These are phyloP conservation scores for Magnolia sinica DNA, from an alignment of 164 flowering plant genomes.

Conservation along the genomic window DNA sequence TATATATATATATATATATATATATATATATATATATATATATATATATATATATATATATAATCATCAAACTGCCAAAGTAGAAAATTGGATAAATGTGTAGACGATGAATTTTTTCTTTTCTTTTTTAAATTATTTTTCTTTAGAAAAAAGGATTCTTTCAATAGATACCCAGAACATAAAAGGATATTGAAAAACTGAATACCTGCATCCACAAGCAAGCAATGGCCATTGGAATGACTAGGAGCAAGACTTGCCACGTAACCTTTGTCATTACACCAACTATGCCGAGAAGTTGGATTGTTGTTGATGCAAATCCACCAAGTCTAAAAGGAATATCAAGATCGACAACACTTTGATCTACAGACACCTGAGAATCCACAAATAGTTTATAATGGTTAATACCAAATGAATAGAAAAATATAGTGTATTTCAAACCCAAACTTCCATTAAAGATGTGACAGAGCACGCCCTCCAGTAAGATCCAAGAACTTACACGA, in stretches of 20 bases:
- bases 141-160: no score
- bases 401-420: background rate
- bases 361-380: conserved; percentile 78
- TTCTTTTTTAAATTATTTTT: no score
- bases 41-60: no score
- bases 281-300: conserved; percentile 92
- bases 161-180: background rate
- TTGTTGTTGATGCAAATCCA: conserved; percentile 96
- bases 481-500: conserved; percentile 62
- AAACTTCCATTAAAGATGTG: conserved; percentile 2
- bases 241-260: conserved; percentile 95
- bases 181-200: background rate
- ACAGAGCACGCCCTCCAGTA: conserved; percentile 6
- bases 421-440: background rate
- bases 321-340: conserved; percentile 99
- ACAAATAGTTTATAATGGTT: conserved; percentile 14
- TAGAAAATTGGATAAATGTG: no score
- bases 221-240: conserved; percentile 90
- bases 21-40: no score
- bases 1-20: no score
- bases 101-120: no score
- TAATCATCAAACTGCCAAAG: no score
- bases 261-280: conserved; percentile 95
- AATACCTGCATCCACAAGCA: conserved; percentile 99
- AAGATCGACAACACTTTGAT: conserved; percentile 99